Evolutionary conservation across 176 grass and related monocot species (phyloP).

Genomic region (Bolboschoenus planiculmis): DNA sequence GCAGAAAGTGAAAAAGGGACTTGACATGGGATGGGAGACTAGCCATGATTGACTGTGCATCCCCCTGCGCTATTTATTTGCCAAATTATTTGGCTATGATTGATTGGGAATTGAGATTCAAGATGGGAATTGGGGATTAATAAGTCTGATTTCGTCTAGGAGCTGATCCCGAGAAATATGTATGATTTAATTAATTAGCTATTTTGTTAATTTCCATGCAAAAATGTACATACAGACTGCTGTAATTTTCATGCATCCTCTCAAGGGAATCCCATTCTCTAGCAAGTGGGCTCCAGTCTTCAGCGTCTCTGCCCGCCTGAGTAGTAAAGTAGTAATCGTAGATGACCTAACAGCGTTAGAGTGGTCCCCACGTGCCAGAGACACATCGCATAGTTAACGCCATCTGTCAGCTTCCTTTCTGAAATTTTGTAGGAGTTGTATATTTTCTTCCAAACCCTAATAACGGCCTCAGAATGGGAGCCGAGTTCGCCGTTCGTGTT

Average conservation of each 20-base stretch:
- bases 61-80: neutral
- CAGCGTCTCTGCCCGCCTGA: neutral
- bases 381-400: neutral
- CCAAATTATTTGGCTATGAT: conserved; percentile 21
- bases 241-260: no score
- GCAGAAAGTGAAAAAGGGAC: conserved; percentile 1
- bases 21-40: neutral
- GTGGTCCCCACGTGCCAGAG: neutral
- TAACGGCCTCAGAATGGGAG: no score
- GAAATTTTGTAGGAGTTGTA: neutral
- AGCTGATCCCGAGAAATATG: neutral
- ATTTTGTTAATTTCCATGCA: neutral
- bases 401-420: neutral
- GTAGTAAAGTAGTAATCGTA: neutral
- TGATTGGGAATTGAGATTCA: neutral
- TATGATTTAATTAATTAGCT: neutral
- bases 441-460: no score
- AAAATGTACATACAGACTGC: neutral
- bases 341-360: neutral
- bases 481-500: no score
- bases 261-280: no score
- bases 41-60: neutral
- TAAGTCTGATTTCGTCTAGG: neutral
- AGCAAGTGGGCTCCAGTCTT: neutral
- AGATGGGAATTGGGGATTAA: neutral